Evolutionary conservation across 768 basidiomycete species (phyloP).

Genomic region (Trametes maxima): DNA sequence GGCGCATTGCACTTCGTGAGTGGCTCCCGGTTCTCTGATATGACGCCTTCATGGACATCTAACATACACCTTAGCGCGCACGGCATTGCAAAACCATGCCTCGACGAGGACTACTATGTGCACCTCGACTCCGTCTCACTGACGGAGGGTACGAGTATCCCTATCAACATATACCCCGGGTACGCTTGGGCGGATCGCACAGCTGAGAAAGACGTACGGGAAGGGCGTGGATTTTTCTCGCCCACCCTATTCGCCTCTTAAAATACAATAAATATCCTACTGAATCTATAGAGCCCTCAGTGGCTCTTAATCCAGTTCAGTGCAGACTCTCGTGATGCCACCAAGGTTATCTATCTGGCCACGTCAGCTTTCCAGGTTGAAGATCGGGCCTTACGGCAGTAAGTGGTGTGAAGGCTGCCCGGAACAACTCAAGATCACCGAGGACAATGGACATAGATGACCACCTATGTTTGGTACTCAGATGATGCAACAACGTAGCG

Average conservation of each 20-base stretch:
- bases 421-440: too few relatives aligned
- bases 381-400: too few relatives aligned
- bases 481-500: too few relatives aligned
- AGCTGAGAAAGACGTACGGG: not conserved
- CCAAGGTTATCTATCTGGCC: too few relatives aligned
- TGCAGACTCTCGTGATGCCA: too few relatives aligned
- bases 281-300: too few relatives aligned
- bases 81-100: not conserved
- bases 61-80: not conserved
- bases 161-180: not conserved
- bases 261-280: too few relatives aligned
- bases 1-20: not conserved
- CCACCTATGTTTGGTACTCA: too few relatives aligned
- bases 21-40: not conserved
- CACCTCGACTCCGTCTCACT: not conserved
- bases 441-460: too few relatives aligned
- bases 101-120: not conserved
- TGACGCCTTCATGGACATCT: not conserved
- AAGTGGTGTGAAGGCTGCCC: too few relatives aligned
- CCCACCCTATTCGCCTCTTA: not conserved
- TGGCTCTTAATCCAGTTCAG: too few relatives aligned
- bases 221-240: constrained; percentile 1
- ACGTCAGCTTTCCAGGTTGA: too few relatives aligned
- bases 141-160: not conserved
- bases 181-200: not conserved